A percentile compares a stretch with the other conserved stretches of the same genome.
These are phyloP conservation scores for Quercus agrifolia DNA, from an alignment of 306 rosid species.

Conservation along the genomic window DNA sequence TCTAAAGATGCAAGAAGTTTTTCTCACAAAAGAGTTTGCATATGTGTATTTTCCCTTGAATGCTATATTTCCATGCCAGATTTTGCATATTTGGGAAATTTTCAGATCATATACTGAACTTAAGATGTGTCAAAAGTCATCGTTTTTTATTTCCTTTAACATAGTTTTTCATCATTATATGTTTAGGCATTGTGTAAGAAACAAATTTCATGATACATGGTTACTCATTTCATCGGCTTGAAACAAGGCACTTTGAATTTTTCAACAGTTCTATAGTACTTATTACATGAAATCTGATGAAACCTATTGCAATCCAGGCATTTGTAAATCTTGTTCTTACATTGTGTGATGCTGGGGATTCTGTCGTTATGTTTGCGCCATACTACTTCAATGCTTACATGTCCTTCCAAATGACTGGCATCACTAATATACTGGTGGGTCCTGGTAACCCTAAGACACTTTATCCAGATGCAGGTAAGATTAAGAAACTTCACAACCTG, in stretches of 20 bases:
- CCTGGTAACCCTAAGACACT: conserved; percentile 74
- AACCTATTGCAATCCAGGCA: conserved; percentile 58
- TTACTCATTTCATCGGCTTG: neutral
- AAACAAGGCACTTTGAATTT: neutral
- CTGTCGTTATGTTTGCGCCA: conserved; percentile 88
- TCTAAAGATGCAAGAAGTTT: neutral
- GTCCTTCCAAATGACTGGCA: conserved; percentile 96
- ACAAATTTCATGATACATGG: neutral
- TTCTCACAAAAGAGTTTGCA: neutral
- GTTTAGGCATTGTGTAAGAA: neutral
- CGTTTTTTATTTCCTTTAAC: neutral
- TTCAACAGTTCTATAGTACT: neutral
- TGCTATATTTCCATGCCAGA: neutral
- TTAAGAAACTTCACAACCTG: conserved; percentile 14
- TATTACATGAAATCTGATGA: conserved; percentile 28
- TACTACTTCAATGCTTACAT: conserved; percentile 92
- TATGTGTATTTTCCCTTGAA: neutral
- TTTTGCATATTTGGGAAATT: neutral
- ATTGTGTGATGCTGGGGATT: conserved; percentile 90
- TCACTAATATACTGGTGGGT: conserved; percentile 82
- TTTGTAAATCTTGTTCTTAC: conserved; percentile 93
- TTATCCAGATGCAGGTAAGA: conserved; percentile 80
- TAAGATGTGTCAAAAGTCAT: neutral
- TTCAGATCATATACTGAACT: neutral
- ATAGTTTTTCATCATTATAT: neutral